Evolutionary conservation across 2,329 filamentous ascomycete species (phyloP).

Genomic region (Curvularia lunata): DNA sequence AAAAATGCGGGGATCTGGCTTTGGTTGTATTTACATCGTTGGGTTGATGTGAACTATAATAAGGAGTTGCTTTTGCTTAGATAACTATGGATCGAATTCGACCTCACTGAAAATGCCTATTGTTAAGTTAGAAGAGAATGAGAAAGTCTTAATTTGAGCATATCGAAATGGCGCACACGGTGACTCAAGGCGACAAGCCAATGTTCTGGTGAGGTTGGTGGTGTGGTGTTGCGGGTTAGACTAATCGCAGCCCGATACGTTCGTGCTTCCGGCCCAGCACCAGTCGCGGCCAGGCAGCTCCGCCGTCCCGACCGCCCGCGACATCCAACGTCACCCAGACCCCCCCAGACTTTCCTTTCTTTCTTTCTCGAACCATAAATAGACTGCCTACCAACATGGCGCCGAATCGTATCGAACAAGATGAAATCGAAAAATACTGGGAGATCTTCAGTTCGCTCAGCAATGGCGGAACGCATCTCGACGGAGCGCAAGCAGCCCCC

Average conservation of each 20-base stretch:
- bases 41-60: conserved; percentile 12
- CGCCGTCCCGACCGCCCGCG: conserved; percentile 21
- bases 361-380: neutral
- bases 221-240: neutral
- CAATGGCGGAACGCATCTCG: conserved; percentile 68
- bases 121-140: neutral
- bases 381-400: conserved; percentile 35
- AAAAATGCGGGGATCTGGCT: conserved; percentile 13
- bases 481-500: conserved; percentile 71
- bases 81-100: conserved; percentile 1
- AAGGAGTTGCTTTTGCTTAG: conserved; percentile 4
- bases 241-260: conserved; percentile 8
- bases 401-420: conserved; percentile 69
- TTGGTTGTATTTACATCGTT: conserved; percentile 11
- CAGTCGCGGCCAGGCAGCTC: conserved; percentile 18
- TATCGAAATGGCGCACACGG: too few species aligned
- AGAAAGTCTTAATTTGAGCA: neutral
- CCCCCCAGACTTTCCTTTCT: conserved; percentile 1
- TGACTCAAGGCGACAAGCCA: neutral
- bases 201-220: neutral
- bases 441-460: conserved; percentile 76
- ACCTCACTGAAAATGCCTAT: neutral
- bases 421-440: conserved; percentile 80
- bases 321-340: conserved; percentile 5
- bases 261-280: conserved; percentile 10